Evolutionary conservation across 2,329 filamentous ascomycete species (phyloP).

Genomic region (Trichoderma arundinaceum): DNA sequence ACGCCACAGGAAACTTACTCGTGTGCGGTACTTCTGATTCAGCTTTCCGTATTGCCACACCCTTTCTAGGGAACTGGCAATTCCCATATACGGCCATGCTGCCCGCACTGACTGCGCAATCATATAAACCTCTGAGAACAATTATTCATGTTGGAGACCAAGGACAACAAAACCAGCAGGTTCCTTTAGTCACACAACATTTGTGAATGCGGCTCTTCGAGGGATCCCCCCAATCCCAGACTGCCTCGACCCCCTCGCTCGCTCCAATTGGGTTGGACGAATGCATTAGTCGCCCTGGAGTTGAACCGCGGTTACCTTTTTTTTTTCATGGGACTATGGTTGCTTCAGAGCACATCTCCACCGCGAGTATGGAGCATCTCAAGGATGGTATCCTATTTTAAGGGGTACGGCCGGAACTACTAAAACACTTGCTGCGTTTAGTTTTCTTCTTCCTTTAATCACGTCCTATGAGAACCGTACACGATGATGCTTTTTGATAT

Average conservation of each 20-base stretch:
- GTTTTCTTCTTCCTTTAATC: constrained; percentile 7
- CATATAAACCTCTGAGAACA: neutral
- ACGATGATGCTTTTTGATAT: constrained; percentile 23
- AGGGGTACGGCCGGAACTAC: constrained; percentile 13
- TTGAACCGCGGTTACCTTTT: neutral
- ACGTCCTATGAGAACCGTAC: constrained; percentile 26
- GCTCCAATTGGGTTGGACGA: neutral
- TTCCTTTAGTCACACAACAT: constrained; percentile 25
- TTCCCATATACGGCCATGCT: constrained; percentile 25
- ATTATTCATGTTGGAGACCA: neutral
- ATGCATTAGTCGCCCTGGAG: neutral
- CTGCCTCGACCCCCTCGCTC: neutral
- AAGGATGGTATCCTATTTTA: constrained; percentile 15
- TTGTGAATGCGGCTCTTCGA: constrained; percentile 30
- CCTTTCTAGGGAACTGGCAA: neutral
- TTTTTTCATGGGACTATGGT: neutral
- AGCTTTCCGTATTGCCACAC: constrained; percentile 4
- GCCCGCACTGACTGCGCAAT: constrained; percentile 12
- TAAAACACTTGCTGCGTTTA: constrained; percentile 1
- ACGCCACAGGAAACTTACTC: neutral
- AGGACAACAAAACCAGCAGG: constrained; percentile 21
- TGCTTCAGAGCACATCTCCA: neutral
- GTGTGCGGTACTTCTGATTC: neutral
- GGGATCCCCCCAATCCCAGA: constrained; percentile 1
- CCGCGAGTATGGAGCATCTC: constrained; percentile 14